Evolutionary conservation across 75 land plant species (phyloP).

Genomic region (Picea sitchensis): DNA sequence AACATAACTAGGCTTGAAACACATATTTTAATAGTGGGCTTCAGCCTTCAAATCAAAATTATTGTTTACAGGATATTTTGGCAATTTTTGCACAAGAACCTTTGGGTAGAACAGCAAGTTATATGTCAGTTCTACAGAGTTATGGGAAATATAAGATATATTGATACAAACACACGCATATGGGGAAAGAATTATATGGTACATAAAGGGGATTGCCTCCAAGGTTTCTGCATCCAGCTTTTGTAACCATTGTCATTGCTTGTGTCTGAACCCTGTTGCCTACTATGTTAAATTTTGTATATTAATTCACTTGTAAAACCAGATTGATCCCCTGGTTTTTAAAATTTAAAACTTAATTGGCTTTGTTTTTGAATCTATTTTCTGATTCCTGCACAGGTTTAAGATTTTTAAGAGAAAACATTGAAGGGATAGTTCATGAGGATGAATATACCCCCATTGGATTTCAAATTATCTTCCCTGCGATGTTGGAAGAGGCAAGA

Average conservation of each 20-base stretch:
- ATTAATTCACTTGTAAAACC: not conserved
- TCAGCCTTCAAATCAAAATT: too few relatives aligned
- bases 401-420: slow-evolving; percentile 13
- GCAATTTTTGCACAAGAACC: too few relatives aligned
- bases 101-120: too few relatives aligned
- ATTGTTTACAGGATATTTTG: too few relatives aligned
- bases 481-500: slow-evolving; percentile 40
- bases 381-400: slow-evolving; percentile 6
- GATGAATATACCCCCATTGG: slow-evolving; percentile 35
- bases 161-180: too few relatives aligned
- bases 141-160: too few relatives aligned
- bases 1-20: too few relatives aligned
- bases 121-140: too few relatives aligned
- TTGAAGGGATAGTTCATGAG: slow-evolving; percentile 21
- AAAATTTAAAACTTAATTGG: not conserved
- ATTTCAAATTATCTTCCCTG: slow-evolving; percentile 50
- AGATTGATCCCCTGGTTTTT: not conserved
- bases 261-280: not conserved
- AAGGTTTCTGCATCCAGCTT: too few relatives aligned
- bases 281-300: not conserved
- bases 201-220: too few relatives aligned
- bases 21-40: too few relatives aligned
- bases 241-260: not conserved
- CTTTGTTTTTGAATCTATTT: not conserved
- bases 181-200: too few relatives aligned